Base-by-base conservation (phyloP, 345 rosid genomes). In the Geranium brycei region DNA sequence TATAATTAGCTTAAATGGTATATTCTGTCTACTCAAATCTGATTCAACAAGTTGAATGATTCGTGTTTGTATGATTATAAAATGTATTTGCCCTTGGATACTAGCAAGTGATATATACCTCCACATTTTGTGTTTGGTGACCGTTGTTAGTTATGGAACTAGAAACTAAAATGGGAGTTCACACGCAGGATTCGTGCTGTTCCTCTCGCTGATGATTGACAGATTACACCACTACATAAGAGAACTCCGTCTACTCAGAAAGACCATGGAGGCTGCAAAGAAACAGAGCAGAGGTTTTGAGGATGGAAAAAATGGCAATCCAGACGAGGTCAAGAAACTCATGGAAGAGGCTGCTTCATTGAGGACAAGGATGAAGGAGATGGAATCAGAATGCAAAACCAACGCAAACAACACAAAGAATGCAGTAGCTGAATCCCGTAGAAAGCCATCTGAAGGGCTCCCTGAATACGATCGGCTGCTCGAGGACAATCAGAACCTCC, bases 141-240 rank as follows among this genome's bases (percentile, higher is more conserved):
- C 59, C 15, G 13, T 60, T 17, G 5, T 41, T 41, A 10, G 57
- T 32, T 30, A 1, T 63, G 32, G n/a, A 17, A 56, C 13, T 38
- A 69, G 40, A 61, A 15, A 14, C 19, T 19, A 17, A 35, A 65
- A 17, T 23, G 28, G 28, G 28, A n/a, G 5, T 17, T 51, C 31
- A 28, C 51, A 3, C 68, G 72, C 85, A 91, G 97, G 97, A 18
- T 91, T 91, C 61, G 56, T 88, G 79, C 68, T 91, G 3, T 87
- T 87, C 78, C 90, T 88, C 3, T 58, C 90, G 1, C 72, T 91
- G 59, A 91, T 91, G 97, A 83, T 88, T 28, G 97, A 91, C 66
- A 73, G 97, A 66, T 71, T 88, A 61, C 97, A 91, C 76, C 87
- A 91, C 64, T 88, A 86, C 82, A 88, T 88, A 13, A 85, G 95